Conservation (phyloP, 2,329 filamentous ascomycete species). For the Talaromyces sp. region DNA sequence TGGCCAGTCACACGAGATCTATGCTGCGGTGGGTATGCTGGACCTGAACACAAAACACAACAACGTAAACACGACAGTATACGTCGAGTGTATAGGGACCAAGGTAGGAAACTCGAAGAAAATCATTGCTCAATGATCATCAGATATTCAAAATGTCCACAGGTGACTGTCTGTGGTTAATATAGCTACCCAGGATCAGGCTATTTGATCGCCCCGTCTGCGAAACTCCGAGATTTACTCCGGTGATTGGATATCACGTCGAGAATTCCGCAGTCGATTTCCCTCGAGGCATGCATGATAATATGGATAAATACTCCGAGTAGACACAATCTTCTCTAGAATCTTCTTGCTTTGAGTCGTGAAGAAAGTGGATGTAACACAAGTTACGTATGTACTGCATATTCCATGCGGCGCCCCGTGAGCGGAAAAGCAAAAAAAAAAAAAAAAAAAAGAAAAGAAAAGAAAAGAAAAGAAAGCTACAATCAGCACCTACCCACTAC, state of each 20-base stretch:
- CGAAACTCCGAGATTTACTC: background rate
- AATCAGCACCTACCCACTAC: background rate
- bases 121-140: background rate
- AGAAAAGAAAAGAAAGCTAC: background rate
- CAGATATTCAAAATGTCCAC: background rate
- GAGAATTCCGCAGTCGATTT: background rate
- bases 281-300: background rate
- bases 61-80: background rate
- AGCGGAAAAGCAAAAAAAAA: background rate
- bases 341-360: background rate
- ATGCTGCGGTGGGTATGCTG: background rate
- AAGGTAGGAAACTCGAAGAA: background rate
- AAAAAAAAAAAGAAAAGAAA: background rate
- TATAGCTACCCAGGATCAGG: constrained; percentile 1
- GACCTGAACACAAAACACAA: background rate
- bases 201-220: background rate
- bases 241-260: background rate
- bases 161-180: background rate
- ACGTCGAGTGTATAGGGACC: background rate
- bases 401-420: background rate
- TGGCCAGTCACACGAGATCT: background rate
- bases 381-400: background rate
- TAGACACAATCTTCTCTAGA: background rate
- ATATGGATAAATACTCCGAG: constrained; percentile 2
- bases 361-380: background rate